These are phyloP conservation scores for Umbelopsis vinacea DNA, from an alignment of 192 early-diverging fungal species.

Conservation along the genomic window DNA sequence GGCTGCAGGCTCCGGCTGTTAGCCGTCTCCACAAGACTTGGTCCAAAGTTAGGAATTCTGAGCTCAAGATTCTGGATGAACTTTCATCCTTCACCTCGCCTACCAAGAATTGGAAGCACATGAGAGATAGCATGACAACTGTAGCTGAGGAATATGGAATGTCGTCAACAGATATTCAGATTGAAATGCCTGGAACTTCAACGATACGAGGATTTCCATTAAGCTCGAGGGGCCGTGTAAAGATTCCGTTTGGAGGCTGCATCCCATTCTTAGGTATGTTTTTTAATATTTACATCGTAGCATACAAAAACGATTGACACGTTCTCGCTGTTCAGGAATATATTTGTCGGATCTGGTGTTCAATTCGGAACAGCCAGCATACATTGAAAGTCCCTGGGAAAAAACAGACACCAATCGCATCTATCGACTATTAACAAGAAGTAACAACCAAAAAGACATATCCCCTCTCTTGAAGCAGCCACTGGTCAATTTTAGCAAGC, in stretches of 20 bases:
- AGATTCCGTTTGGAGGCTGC: conserved; percentile 54
- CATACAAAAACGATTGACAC: no score
- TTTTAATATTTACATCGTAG: background rate
- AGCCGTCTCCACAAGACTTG: conserved; percentile 59
- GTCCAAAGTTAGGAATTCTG: conserved; percentile 46
- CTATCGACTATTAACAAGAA: conserved; percentile 16
- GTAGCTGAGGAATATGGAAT: conserved; percentile 59
- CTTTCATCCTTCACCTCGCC: conserved; percentile 57
- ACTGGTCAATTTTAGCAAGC: conserved; percentile 62
- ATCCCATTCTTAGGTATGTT: conserved; percentile 61
- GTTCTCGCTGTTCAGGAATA: conserved; percentile 32
- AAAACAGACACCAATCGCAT: background rate
- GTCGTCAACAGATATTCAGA: conserved; percentile 42
- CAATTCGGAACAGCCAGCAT: conserved; percentile 59
- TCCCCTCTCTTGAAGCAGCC: conserved; percentile 35
- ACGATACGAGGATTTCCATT: conserved; percentile 10
- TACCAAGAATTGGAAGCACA: conserved; percentile 58
- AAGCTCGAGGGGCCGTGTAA: conserved; percentile 24
- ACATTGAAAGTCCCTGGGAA: conserved; percentile 33
- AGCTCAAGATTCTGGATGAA: conserved; percentile 51
- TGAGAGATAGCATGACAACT: conserved; percentile 57
- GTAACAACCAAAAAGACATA: background rate
- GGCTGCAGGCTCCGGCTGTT: conserved; percentile 58
- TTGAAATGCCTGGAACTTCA: conserved; percentile 29
- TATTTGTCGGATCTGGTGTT: conserved; percentile 63